Conservation (phyloP, 2,329 filamentous ascomycete genomes). For the Aspergillus pseudoviridinutans region DNA sequence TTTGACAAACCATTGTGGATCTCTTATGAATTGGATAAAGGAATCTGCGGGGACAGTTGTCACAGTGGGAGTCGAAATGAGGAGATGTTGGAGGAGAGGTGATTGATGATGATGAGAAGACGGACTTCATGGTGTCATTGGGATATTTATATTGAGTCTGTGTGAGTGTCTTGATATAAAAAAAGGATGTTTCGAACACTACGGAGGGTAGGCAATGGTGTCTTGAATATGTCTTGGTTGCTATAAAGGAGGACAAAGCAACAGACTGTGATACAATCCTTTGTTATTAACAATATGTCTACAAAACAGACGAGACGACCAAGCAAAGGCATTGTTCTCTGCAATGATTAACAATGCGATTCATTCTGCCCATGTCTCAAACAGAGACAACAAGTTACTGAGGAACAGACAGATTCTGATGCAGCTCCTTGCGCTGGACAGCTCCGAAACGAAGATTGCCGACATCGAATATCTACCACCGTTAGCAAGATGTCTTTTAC, state of each 20-base stretch:
- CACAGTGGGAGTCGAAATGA: background rate
- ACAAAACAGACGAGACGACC: background rate
- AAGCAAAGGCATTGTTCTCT: background rate
- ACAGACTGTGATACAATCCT: background rate
- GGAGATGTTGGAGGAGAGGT: background rate
- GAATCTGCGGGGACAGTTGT: fast-evolving
- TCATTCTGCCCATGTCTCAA: background rate
- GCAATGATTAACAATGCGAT: background rate
- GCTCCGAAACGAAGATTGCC: slow-evolving; percentile 58
- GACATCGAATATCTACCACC: slow-evolving; percentile 56
- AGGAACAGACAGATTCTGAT: background rate
- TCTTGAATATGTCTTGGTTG: background rate
- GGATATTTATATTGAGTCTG: background rate
- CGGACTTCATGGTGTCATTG: background rate
- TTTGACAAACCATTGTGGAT: background rate
- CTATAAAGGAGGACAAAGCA: background rate
- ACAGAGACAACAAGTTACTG: background rate
- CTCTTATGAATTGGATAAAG: too few relatives aligned
- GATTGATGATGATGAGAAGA: background rate
- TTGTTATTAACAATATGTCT: background rate
- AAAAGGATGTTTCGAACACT: background rate
- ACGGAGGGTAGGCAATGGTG: background rate
- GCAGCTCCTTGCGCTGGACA: slow-evolving; percentile 48
- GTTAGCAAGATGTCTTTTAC: background rate
- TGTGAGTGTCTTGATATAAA: background rate